Conservation (phyloP, 1,284 basidiomycete species). For the Trametes pubescens region DNA sequence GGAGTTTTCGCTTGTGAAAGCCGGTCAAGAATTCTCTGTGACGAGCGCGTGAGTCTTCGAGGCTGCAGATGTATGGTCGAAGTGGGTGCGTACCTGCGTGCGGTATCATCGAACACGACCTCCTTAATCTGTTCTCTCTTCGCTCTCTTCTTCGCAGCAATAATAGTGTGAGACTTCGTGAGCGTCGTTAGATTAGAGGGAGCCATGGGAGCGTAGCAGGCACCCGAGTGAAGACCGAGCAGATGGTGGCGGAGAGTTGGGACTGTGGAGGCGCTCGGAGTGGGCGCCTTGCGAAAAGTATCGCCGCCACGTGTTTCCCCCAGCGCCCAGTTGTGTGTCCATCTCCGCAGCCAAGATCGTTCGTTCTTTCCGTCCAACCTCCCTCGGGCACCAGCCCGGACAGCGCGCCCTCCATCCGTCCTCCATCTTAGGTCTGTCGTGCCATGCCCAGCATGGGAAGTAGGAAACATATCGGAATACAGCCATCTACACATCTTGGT, state of each 20-base stretch:
- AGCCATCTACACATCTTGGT: neutral
- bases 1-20: conserved; percentile 86
- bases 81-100: conserved; percentile 63
- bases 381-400: neutral
- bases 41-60: neutral
- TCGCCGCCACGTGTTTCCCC: conserved; percentile 4
- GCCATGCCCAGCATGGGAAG: neutral
- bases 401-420: neutral
- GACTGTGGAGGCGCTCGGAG: neutral
- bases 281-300: conserved; percentile 13
- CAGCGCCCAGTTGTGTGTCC: conserved; percentile 19
- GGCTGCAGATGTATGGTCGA: neutral
- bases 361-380: neutral
- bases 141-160: conserved; percentile 68
- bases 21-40: conserved; percentile 84
- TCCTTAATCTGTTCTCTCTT: conserved; percentile 70
- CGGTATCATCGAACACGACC: conserved; percentile 80
- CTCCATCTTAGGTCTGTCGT: neutral
- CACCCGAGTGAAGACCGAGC: neutral
- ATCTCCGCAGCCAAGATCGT: conserved; percentile 8
- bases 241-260: conserved; percentile 1
- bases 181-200: conserved; percentile 61
- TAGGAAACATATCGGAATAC: neutral
- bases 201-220: conserved; percentile 28
- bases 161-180: conserved; percentile 64